Conservation (phyloP, 495 filamentous ascomycete genomes). For the Bacidia gigantensis region DNA sequence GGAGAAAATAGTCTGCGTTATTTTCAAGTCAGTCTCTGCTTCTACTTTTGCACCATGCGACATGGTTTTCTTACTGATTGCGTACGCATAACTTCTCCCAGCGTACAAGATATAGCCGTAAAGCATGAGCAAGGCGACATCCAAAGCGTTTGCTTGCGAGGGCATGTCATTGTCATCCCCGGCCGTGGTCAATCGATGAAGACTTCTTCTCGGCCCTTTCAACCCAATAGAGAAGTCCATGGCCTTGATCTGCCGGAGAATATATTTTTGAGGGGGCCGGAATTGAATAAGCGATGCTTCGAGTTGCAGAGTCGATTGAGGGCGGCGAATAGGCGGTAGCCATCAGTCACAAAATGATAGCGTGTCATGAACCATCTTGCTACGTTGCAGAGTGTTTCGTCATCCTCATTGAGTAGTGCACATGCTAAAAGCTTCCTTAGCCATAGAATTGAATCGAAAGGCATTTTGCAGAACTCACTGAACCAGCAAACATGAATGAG, state of each 20-base stretch:
- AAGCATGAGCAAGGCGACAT: conserved; percentile 65
- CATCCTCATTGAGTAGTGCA: conserved; percentile 65
- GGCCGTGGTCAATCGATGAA: conserved; percentile 34
- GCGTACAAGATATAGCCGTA: conserved; percentile 80
- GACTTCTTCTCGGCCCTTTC: conserved; percentile 20
- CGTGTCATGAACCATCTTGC: conserved; percentile 78
- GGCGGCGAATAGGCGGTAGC: conserved; percentile 67
- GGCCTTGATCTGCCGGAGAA: conserved; percentile 78
- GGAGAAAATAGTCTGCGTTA: conserved; percentile 62
- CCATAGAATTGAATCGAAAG: conserved; percentile 8
- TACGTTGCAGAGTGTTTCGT: conserved; percentile 50
- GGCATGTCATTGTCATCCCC: conserved; percentile 31
- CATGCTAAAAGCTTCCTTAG: conserved; percentile 41
- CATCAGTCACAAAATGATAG: conserved; percentile 70
- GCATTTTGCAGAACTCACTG: conserved; percentile 31
- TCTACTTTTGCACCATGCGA: neutral
- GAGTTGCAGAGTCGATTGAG: conserved; percentile 49
- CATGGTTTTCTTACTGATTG: conserved; percentile 45
- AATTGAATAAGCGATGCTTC: conserved; percentile 36
- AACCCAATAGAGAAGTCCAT: conserved; percentile 54
- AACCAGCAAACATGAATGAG: conserved; percentile 71
- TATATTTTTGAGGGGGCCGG: conserved; percentile 66
- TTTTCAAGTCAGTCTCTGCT: neutral
- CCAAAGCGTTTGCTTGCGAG: conserved; percentile 40
- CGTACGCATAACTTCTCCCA: conserved; percentile 62